A percentile compares a stretch with the other conserved stretches of the same genome.
These are phyloP conservation scores for Alternaria brassicae DNA, from an alignment of 2,329 filamentous ascomycete species.

Conservation along the genomic window DNA sequence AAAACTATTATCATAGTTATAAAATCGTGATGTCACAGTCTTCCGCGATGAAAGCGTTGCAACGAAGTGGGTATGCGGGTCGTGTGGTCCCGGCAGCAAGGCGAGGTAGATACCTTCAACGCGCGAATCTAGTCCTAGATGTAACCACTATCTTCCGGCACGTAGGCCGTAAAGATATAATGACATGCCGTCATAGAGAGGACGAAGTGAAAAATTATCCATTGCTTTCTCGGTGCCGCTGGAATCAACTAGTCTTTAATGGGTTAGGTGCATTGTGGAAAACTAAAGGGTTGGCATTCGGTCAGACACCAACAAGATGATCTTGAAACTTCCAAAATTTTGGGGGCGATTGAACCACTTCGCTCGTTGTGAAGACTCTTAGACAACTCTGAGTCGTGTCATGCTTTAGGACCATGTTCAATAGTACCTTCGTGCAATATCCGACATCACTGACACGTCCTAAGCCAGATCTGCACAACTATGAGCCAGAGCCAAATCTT, in stretches of 20 bases:
- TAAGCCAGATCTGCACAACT: background rate
- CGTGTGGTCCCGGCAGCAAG: background rate
- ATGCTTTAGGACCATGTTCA: background rate
- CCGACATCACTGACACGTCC: background rate
- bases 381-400: background rate
- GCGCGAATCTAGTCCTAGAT: background rate
- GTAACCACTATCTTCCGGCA: background rate
- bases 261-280: background rate
- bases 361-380: background rate
- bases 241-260: background rate
- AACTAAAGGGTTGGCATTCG: background rate
- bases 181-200: too few species aligned
- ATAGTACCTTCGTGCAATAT: background rate
- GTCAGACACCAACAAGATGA: background rate
- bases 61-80: background rate
- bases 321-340: background rate
- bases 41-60: fast-evolving
- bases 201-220: background rate
- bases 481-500: background rate
- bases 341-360: background rate
- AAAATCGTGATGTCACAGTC: background rate
- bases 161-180: background rate
- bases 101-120: too few species aligned
- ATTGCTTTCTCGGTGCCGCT: background rate
- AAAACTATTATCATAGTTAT: background rate